These are phyloP conservation scores for Gossypium trilobum DNA, from an alignment of 441 rosid species.

Conservation along the genomic window DNA sequence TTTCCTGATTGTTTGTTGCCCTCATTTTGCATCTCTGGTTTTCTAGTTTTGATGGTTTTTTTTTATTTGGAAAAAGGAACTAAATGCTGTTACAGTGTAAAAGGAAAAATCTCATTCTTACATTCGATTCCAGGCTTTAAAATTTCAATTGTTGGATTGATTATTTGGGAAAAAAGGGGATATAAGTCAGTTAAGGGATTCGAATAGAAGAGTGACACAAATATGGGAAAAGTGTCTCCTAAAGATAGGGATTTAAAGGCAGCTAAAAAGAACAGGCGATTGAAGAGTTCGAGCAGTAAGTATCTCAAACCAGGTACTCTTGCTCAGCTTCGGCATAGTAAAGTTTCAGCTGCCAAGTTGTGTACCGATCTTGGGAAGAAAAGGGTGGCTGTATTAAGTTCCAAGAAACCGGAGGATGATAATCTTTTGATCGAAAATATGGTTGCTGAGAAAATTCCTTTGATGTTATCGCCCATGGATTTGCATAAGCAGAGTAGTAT, in stretches of 20 bases:
- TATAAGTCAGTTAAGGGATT: neutral
- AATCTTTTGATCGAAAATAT: conserved; percentile 29
- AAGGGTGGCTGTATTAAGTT: conserved; percentile 38
- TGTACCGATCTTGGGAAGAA: conserved; percentile 76
- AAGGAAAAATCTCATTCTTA: neutral
- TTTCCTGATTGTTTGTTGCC: neutral
- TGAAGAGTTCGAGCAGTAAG: conserved; percentile 44
- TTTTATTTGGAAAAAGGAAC: neutral
- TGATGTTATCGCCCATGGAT: conserved; percentile 56
- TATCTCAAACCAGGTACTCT: conserved; percentile 80
- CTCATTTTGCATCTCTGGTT: neutral
- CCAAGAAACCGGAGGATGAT: conserved; percentile 31
- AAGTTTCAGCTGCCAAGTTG: conserved; percentile 42
- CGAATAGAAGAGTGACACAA: neutral
- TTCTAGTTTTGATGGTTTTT: neutral
- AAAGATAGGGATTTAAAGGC: conserved; percentile 39
- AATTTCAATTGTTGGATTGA: conserved; percentile 19
- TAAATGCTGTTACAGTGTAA: neutral
- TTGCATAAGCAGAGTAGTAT: conserved; percentile 38
- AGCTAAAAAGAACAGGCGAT: conserved; percentile 46
- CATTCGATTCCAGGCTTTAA: conserved; percentile 15
- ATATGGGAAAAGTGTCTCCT: conserved; percentile 69
- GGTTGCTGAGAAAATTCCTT: conserved; percentile 36
- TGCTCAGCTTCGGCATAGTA: conserved; percentile 59
- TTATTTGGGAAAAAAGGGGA: neutral